Base-by-base conservation (phyloP, 495 filamentous ascomycete genomes). In the Aspergillus diversus region DNA sequence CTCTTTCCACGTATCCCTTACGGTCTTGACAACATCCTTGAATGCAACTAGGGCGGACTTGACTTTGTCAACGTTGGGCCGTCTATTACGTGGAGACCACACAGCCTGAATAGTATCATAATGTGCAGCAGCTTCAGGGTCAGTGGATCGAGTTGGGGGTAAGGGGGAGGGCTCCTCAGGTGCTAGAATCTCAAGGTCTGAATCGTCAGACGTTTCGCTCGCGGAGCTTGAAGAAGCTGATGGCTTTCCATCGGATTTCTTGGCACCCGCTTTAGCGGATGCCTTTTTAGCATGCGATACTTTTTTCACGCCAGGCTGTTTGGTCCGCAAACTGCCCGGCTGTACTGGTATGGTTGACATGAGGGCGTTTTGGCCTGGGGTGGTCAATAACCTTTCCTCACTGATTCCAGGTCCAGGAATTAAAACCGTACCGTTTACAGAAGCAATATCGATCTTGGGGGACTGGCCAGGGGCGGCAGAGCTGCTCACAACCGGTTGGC, bases 71-170 rank as follows among this genome's bases (percentile, higher is more conserved):
- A 73, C 66, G 16, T 73, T 67, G 16, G 76, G 73, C 43, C 72
- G 63, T 58, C 76, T 76, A 60, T 80, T 84, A 35, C 81, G 79
- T n/a, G 84, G 82, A 12, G 74, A 82, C 88, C 89, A 91, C 16
- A 91, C 80, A 21, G 86, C 86, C 69, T 85, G 83, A 32, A 89
- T 78, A 2, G 84, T 76, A 63, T 91, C 88, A 66, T 89, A 91
- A 47, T 83, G 73, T 0, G 84, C 77, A 32, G 82, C 87, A 60
- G 81, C 82, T 37, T 79, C 67, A 3, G 83, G 79, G 54, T 85
- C 83, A 27, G 55, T 79, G 33, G 85, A 83, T 11, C 83, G 80
- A 65, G 47, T 64, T 43, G 74, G 33, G 5, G 87, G 85, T n/a
- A 87, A 64, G 15, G 85, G 83, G 16, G 82, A 84, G 5, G 73